Evolutionary conservation across 805 yeast genomes (phyloP).

Genomic region (Wickerhamiella lipophila): DNA sequence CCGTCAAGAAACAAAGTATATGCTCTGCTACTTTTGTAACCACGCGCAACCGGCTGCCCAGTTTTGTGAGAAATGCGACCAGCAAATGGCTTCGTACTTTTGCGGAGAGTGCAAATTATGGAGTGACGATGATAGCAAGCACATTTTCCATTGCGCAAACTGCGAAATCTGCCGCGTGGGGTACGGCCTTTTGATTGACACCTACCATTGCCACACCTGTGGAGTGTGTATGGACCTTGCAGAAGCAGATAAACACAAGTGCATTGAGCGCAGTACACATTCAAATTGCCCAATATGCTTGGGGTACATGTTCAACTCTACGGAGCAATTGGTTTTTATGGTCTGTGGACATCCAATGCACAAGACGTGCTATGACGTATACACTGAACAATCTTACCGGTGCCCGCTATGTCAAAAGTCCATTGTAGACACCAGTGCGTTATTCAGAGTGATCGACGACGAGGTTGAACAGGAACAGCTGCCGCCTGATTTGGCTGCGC

Average conservation of each 20-base stretch:
- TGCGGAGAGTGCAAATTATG: slow-evolving; percentile 69
- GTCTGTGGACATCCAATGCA: slow-evolving; percentile 91
- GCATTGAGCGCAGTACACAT: slow-evolving; percentile 78
- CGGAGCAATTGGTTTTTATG: slow-evolving; percentile 79
- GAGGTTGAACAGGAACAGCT: slow-evolving; percentile 66
- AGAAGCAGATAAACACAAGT: slow-evolving; percentile 61
- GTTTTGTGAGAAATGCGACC: slow-evolving; percentile 56
- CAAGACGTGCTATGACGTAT: slow-evolving; percentile 67
- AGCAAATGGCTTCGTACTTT: slow-evolving; percentile 58
- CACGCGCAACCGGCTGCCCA: slow-evolving; percentile 63
- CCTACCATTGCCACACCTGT: slow-evolving; percentile 82
- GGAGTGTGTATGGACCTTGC: slow-evolving; percentile 79
- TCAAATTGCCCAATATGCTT: slow-evolving; percentile 89
- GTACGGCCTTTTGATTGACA: slow-evolving; percentile 74
- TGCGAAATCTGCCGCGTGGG: slow-evolving; percentile 93
- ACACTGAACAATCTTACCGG: slow-evolving; percentile 70
- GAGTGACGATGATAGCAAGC: slow-evolving; percentile 60
- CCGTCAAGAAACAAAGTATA: slow-evolving; percentile 48
- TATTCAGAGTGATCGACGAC: slow-evolving; percentile 72
- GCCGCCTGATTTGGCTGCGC: slow-evolving; percentile 64
- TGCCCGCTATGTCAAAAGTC: slow-evolving; percentile 87
- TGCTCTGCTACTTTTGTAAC: slow-evolving; percentile 71
- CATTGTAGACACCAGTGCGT: slow-evolving; percentile 74
- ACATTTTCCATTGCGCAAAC: slow-evolving; percentile 81
- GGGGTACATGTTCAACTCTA: slow-evolving; percentile 77